phyloP scores from a whole-genome alignment of 1,284 basidiomycete genomes.

The Melampsora larici-populina region DNA sequence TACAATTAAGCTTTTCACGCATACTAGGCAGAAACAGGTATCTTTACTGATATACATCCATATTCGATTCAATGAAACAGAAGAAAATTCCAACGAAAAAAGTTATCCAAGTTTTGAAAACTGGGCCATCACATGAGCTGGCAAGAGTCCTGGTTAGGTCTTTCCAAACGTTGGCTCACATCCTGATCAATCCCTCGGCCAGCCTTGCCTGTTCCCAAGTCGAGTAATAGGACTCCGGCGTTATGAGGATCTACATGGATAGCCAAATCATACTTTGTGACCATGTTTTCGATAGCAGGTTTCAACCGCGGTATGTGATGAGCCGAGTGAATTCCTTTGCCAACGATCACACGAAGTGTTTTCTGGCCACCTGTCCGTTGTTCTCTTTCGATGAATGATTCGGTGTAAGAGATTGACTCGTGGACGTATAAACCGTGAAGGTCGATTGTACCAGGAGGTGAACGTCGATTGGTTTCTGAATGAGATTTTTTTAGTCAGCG shows the following conservation, averaged over 20 bases:
- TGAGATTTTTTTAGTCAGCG: neutral
- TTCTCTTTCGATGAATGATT: slow-evolving; percentile 5
- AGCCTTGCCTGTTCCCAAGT: too few relatives aligned
- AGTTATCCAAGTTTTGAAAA: too few relatives aligned
- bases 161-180: too few relatives aligned
- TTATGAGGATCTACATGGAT: slow-evolving; percentile 79
- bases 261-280: slow-evolving; percentile 64
- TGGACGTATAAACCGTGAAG: slow-evolving; percentile 79
- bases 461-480: slow-evolving; percentile 77
- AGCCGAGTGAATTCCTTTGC: slow-evolving; percentile 80
- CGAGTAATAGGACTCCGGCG: slow-evolving; percentile 69
- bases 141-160: too few relatives aligned
- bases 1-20: too few relatives aligned
- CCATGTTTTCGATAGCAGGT: slow-evolving; percentile 80
- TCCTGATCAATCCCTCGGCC: too few relatives aligned
- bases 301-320: slow-evolving; percentile 80
- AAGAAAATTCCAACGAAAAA: too few relatives aligned
- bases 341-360: slow-evolving; percentile 57
- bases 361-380: slow-evolving; percentile 60
- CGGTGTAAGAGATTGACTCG: slow-evolving; percentile 58
- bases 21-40: too few relatives aligned
- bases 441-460: slow-evolving; percentile 72
- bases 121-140: too few relatives aligned
- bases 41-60: too few relatives aligned
- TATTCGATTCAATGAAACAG: too few relatives aligned